Evolutionary conservation across 768 basidiomycete species (phyloP).

Genomic region (Amanita subjunquillea): DNA sequence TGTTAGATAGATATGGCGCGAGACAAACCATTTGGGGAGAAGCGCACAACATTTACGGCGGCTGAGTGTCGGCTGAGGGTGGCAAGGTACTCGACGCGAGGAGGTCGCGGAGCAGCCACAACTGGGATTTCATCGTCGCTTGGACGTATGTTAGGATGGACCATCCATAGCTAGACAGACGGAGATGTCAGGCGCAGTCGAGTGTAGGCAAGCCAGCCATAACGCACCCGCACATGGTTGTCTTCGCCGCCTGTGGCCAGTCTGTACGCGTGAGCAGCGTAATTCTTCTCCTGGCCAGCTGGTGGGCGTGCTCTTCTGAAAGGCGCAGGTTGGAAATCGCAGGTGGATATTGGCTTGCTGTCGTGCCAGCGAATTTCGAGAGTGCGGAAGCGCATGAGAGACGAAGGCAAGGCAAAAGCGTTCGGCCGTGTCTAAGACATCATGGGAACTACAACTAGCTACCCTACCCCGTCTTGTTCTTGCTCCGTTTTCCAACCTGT

Average conservation of each 20-base stretch:
- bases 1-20: background rate
- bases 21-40: slow-evolving; percentile 78
- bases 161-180: slow-evolving; percentile 76
- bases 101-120: slow-evolving; percentile 29
- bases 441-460: background rate
- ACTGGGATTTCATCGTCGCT: slow-evolving; percentile 26
- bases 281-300: slow-evolving; percentile 40
- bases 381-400: slow-evolving; percentile 72
- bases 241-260: slow-evolving; percentile 95
- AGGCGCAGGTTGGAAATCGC: slow-evolving; percentile 85
- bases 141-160: slow-evolving; percentile 82
- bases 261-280: slow-evolving; percentile 68
- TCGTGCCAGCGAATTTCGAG: slow-evolving; percentile 97
- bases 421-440: slow-evolving; percentile 2
- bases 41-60: slow-evolving; percentile 93
- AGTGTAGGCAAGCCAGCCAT: background rate
- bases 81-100: slow-evolving; percentile 94
- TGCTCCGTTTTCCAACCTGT: slow-evolving; percentile 82
- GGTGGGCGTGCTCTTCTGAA: slow-evolving; percentile 73
- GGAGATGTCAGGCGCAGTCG: background rate
- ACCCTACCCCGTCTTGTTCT: slow-evolving; percentile 59
- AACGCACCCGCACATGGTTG: slow-evolving; percentile 88
- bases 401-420: background rate
- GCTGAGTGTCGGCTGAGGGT: slow-evolving; percentile 90
- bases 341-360: slow-evolving; percentile 89